Evolutionary conservation across 805 yeast genomes (phyloP).

Genomic region (Lipomyces sp.): DNA sequence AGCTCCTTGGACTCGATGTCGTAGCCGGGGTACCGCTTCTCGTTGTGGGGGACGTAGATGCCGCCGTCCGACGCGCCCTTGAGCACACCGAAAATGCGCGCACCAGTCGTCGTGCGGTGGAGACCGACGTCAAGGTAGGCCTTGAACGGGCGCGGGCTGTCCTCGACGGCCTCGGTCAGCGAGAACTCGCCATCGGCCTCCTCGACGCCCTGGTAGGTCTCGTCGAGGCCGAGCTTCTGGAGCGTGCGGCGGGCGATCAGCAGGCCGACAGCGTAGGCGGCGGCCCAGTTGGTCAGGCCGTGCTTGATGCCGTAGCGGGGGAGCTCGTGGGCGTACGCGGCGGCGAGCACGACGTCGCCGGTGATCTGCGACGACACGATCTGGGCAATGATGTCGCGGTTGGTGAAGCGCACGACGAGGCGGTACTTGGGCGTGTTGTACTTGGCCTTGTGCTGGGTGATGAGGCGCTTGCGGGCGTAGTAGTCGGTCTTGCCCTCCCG

Average conservation of each 20-base stretch:
- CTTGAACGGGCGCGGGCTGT: conserved; percentile 99
- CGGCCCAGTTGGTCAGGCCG: conserved; percentile 99
- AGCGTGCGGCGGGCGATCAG: conserved; percentile 98
- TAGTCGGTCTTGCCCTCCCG: conserved; percentile 99
- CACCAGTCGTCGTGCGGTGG: conserved; percentile 99
- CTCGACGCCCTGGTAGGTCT: conserved; percentile 97
- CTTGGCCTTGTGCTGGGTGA: conserved; percentile 99
- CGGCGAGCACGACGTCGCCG: conserved; percentile 93
- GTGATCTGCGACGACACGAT: conserved; percentile 93
- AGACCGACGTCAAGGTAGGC: conserved; percentile 98
- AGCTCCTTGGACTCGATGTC: conserved; percentile 98
- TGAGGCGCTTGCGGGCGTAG: conserved; percentile 99
- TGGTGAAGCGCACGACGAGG: conserved; percentile 99
- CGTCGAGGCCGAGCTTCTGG: conserved; percentile 96
- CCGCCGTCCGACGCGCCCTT: conserved; percentile 99
- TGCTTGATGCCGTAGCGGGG: conserved; percentile 96
- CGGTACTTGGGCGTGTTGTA: conserved; percentile 99
- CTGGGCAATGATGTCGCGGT: conserved; percentile 98
- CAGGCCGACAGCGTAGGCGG: conserved; percentile 98
- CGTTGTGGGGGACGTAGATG: conserved; percentile 97
- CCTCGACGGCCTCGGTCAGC: conserved; percentile 99
- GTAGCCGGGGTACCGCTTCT: conserved; percentile 99
- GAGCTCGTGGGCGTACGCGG: conserved; percentile 98
- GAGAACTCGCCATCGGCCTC: conserved; percentile 99
- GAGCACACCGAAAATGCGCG: conserved; percentile 97